These are phyloP conservation scores for Neonectria faginata DNA, from an alignment of 2,329 filamentous ascomycete genomes.

Conservation along the genomic window DNA sequence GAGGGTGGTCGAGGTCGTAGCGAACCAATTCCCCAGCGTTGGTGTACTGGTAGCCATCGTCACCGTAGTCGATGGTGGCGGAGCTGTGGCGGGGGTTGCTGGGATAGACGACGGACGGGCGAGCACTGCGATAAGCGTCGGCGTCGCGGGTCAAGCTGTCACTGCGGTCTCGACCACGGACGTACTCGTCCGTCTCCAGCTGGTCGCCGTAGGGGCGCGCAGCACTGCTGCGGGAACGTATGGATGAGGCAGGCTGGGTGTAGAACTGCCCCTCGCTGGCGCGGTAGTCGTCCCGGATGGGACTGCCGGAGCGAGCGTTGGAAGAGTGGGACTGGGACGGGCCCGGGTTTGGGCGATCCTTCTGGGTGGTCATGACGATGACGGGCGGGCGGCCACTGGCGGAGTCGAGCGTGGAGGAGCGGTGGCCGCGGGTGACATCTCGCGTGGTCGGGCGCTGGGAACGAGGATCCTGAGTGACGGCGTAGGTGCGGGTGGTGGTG, in stretches of 20 bases:
- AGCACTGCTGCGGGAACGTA: slow-evolving; percentile 62
- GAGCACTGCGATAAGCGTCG: slow-evolving; percentile 61
- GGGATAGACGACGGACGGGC: slow-evolving; percentile 60
- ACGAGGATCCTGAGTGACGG: slow-evolving; percentile 65
- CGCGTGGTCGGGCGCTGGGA: slow-evolving; percentile 61
- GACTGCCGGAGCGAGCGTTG: slow-evolving; percentile 56
- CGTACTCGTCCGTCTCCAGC: slow-evolving; percentile 64
- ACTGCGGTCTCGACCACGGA: slow-evolving; percentile 62
- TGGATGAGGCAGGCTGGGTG: slow-evolving; percentile 69
- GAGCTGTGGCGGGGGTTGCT: slow-evolving; percentile 58
- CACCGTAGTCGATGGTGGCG: slow-evolving; percentile 64
- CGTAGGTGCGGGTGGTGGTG: slow-evolving; percentile 67
- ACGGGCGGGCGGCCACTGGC: slow-evolving; percentile 61
- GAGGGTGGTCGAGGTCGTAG: slow-evolving; percentile 69
- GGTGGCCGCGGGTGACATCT: slow-evolving; percentile 58
- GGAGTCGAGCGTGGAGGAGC: slow-evolving; percentile 66
- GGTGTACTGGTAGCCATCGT: slow-evolving; percentile 73
- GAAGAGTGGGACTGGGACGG: slow-evolving; percentile 56
- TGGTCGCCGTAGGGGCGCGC: slow-evolving; percentile 61
- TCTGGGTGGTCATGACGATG: slow-evolving; percentile 67
- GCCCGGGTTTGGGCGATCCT: slow-evolving; percentile 55
- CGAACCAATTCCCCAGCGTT: slow-evolving; percentile 71
- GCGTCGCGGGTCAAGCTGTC: slow-evolving; percentile 56
- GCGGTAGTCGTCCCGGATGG: slow-evolving; percentile 64
- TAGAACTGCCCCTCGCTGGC: slow-evolving; percentile 65